Conservation (phyloP, 1,284 basidiomycete genomes). For the Cryptococcus neoformans region DNA sequence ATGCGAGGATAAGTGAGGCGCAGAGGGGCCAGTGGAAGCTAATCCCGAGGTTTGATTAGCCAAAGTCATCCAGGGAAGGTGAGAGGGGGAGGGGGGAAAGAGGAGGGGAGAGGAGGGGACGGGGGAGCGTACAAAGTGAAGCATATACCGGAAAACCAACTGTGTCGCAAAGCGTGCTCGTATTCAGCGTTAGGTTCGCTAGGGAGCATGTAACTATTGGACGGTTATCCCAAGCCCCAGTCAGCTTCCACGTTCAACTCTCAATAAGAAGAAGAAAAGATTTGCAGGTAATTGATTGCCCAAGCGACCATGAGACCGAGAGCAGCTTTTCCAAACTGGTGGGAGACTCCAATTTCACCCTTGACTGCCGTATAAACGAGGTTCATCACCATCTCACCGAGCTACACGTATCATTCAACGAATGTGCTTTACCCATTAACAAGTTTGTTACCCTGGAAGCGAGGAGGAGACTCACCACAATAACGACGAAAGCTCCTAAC, state of each 20-base stretch:
- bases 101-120: too few relatives aligned
- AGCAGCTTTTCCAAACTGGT: conserved; percentile 43
- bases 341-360: conserved; percentile 24
- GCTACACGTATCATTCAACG: background rate
- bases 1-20: conserved; percentile 44
- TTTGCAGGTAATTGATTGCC: conserved; percentile 50
- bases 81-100: too few relatives aligned
- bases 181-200: conserved; percentile 34
- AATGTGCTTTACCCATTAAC: background rate
- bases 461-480: conserved; percentile 41
- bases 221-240: background rate
- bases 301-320: conserved; percentile 50
- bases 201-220: conserved; percentile 23
- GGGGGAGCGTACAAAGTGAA: conserved; percentile 35
- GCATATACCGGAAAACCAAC: conserved; percentile 45
- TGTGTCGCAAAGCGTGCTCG: conserved; percentile 47
- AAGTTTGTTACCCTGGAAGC: background rate
- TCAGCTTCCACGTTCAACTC: background rate
- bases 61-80: background rate
- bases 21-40: conserved; percentile 49
- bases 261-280: conserved; percentile 4
- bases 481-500: conserved; percentile 46
- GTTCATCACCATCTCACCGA: conserved; percentile 13
- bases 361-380: conserved; percentile 14
- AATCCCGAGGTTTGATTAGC: background rate